Evolutionary conservation across 352 stramenopile species (phyloP), one percentile per base, ranked within the genome.

Genomic region (Aphanomyces invadans): DNA sequence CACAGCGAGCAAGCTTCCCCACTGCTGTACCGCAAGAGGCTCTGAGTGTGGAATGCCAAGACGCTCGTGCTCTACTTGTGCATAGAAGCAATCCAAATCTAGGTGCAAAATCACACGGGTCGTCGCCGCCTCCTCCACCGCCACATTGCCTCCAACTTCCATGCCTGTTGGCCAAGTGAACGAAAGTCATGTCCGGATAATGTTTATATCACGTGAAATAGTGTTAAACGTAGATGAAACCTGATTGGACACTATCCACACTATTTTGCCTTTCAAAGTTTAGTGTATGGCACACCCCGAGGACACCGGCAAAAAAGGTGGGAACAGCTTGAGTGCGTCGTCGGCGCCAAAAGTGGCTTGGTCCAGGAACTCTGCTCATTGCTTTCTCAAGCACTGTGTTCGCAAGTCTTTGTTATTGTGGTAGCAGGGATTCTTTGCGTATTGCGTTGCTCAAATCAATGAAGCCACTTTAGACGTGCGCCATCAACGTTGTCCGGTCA

Each of bases 71-170:
- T 95, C 86, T 33, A 95, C 86, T 71, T 92, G 84, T 62, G 84
- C 82, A 63, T 95, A 95, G 74, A 92, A 95, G 75, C 84, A 95
- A 74, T 95, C 86, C 55, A 92, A 80, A 59, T 95, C 86, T 59
- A 94, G 65, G 66, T 94, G 86, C 66, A 92, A 71, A 69, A 95
- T 78, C 61, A 95, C 86, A 25, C 86, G 81, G 21, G 51, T 25
- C 55, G 29, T 44, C 45, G 26, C n/a, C 44, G 21, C 38, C 23
- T 28, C 19, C 46, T 1, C 11, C 49, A 33, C 29, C 29, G 12
- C 23, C 29, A n/a, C 29, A 21, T 15, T 57, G 21, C 0, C 36
- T 42, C 36, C 36, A 42, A 15, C 36, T 42, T 42, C 7, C 36
- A 42, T 42, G 36, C 15, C 36, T 15, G 36, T 42, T 42, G 7